Conservation (phyloP, 208 protist species). For the Tetramitus jugosus region DNA sequence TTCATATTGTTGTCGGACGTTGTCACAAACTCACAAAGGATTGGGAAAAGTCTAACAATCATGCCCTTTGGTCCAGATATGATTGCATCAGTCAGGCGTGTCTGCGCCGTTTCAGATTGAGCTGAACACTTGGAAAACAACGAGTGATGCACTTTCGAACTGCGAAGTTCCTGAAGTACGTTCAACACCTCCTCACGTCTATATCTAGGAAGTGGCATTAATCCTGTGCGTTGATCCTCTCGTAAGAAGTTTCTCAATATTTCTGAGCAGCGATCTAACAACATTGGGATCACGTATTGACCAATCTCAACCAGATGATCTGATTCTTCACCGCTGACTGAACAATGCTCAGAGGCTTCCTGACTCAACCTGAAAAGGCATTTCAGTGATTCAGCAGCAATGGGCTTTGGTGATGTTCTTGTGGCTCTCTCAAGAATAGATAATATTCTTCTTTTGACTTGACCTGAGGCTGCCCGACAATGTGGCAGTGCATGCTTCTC, state of each 20-base stretch:
- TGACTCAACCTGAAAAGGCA: not conserved
- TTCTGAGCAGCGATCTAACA: not conserved
- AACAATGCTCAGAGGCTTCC: not conserved
- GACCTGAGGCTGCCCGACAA: not conserved
- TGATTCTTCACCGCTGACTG: not conserved
- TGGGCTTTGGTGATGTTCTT: not conserved
- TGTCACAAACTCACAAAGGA: slow-evolving; percentile 6
- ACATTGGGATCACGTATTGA: not conserved
- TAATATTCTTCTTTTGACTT: not conserved
- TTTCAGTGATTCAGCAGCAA: not conserved
- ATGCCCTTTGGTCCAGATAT: not conserved
- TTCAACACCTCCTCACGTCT: not conserved
- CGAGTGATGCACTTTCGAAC: not conserved
- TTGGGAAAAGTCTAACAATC: not conserved
- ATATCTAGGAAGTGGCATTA: not conserved
- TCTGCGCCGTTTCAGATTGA: too few species aligned
- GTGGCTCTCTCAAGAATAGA: not conserved
- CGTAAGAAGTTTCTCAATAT: not conserved
- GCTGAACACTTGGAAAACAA: not conserved
- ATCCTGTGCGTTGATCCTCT: not conserved
- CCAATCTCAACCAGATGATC: not conserved
- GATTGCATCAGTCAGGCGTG: not conserved
- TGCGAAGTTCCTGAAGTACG: not conserved
- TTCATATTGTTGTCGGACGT: not conserved
- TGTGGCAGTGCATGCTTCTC: not conserved